A percentile compares a stretch with the other conserved stretches of the same genome.
These are phyloP conservation scores for Microcyclospora pomicola DNA, from an alignment of 2,329 filamentous ascomycete genomes.

Conservation along the genomic window DNA sequence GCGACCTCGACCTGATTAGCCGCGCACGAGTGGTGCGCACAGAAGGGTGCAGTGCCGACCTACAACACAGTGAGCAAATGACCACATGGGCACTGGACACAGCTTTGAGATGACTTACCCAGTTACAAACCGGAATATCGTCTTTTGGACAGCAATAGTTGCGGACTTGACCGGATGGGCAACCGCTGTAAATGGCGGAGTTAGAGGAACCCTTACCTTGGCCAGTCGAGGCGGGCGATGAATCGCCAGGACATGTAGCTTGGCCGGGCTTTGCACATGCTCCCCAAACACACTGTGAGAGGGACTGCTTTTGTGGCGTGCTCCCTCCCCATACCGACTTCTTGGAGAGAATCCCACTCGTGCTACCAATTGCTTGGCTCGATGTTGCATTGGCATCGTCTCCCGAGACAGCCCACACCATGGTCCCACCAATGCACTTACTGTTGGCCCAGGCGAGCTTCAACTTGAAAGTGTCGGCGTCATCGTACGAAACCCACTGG, in stretches of 20 bases:
- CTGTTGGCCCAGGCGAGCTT: slow-evolving; percentile 23
- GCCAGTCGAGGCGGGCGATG: not conserved
- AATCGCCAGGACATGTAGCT: not conserved
- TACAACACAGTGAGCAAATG: not conserved
- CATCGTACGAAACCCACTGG: slow-evolving; percentile 31
- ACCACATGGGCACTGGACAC: too few species aligned
- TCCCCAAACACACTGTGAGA: not conserved
- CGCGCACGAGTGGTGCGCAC: not conserved
- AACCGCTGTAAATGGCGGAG: not conserved
- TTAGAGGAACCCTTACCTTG: not conserved
- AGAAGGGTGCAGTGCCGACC: not conserved
- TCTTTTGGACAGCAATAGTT: not conserved
- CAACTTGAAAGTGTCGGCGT: slow-evolving; percentile 21
- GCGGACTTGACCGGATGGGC: not conserved
- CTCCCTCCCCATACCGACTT: not conserved
- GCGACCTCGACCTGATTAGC: not conserved
- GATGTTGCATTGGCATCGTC: not conserved
- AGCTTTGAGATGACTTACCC: too few species aligned
- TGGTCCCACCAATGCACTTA: slow-evolving; percentile 19
- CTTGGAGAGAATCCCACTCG: not conserved
- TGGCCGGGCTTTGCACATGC: not conserved
- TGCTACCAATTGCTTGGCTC: not conserved
- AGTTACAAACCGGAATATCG: too few species aligned
- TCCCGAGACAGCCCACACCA: slow-evolving; percentile 7
- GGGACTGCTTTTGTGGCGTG: not conserved